These are phyloP conservation scores for Tetradesmus obliquus DNA, from an alignment of 139 green algal species.

Conservation along the genomic window DNA sequence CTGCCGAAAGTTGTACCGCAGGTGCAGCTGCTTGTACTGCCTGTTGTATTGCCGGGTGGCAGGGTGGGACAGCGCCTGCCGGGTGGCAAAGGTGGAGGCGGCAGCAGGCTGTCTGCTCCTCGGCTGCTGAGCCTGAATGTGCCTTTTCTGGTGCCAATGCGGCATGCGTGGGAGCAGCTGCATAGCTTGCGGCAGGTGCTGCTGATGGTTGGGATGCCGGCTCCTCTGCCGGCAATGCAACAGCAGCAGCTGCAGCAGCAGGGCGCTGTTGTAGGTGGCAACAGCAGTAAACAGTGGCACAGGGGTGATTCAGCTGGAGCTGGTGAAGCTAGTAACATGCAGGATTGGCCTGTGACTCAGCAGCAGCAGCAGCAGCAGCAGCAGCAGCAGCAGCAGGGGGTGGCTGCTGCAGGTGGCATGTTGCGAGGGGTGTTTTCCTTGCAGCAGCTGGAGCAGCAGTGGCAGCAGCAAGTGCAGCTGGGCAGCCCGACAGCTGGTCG, in stretches of 20 bases:
- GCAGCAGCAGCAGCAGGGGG: background rate
- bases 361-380: background rate
- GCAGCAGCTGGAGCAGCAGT: conserved; percentile 29
- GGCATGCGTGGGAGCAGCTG: conserved; percentile 24
- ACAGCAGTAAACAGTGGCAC: background rate
- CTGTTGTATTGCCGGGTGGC: conserved; percentile 22
- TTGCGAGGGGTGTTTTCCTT: background rate
- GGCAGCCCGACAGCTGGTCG: background rate
- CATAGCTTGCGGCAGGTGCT: conserved; percentile 15
- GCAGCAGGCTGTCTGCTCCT: conserved; percentile 14
- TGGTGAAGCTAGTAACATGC: background rate
- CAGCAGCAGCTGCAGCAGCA: background rate
- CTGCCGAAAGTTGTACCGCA: conserved; percentile 1
- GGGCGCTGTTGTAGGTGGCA: background rate
- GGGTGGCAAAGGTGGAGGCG: background rate
- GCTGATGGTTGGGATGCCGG: background rate
- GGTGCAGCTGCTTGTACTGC: conserved; percentile 33
- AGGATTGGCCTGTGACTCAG: background rate
- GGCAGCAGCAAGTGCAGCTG: conserved; percentile 21
- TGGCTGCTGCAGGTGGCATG: background rate
- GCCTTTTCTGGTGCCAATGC: background rate
- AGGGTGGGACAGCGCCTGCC: background rate
- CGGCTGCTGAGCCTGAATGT: conserved; percentile 29
- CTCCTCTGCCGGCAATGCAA: background rate
- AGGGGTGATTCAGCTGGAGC: background rate